These are phyloP conservation scores for Skeletonema marinoi DNA, from an alignment of 108 stramenopile genomes.

Conservation along the genomic window DNA sequence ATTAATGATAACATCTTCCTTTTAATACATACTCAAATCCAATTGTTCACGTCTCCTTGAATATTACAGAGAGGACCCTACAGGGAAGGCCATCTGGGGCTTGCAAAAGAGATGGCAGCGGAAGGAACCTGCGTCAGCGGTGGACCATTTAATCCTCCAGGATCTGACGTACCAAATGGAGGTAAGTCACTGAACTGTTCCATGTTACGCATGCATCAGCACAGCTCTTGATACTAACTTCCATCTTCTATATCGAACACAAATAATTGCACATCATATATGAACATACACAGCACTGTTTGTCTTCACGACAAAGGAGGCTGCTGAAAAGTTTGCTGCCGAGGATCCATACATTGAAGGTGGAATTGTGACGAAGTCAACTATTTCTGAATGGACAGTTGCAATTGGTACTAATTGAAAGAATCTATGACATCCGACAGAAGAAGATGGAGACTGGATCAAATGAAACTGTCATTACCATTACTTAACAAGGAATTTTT, in stretches of 20 bases:
- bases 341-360: slow-evolving; percentile 77
- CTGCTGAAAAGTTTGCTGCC: slow-evolving; percentile 69
- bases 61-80: slow-evolving; percentile 55
- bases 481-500: slow-evolving; percentile 31
- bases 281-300: slow-evolving; percentile 52
- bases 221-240: not conserved
- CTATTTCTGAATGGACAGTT: slow-evolving; percentile 84
- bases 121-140: slow-evolving; percentile 69
- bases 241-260: not conserved
- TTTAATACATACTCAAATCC: too few relatives aligned
- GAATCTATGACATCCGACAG: not conserved
- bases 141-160: slow-evolving; percentile 62
- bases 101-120: slow-evolving; percentile 71
- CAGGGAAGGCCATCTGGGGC: slow-evolving; percentile 74
- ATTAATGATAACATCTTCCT: too few relatives aligned
- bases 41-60: too few relatives aligned
- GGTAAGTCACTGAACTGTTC: slow-evolving; percentile 6
- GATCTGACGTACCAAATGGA: slow-evolving; percentile 63
- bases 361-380: slow-evolving; percentile 77
- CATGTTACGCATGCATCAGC: not conserved
- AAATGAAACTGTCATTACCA: not conserved
- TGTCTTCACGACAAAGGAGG: slow-evolving; percentile 65
- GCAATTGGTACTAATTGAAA: slow-evolving; percentile 68
- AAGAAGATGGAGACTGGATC: not conserved
- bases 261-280: not conserved